Base-by-base conservation (phyloP, 441 rosid species). In the Euphorbia schlechtendalii region DNA sequence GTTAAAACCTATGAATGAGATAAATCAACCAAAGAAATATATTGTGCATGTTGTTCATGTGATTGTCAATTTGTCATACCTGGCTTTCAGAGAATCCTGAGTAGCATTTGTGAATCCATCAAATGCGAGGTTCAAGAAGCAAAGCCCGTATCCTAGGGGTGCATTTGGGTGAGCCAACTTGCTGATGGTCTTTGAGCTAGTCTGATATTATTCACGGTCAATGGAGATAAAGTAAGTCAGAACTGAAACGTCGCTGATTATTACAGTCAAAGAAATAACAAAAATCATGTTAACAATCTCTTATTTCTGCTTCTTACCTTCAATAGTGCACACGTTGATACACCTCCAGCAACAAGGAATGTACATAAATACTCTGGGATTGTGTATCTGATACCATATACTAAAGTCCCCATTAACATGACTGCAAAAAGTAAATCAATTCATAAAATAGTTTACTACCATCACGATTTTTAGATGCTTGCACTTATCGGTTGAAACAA, bases 71-170 rank as follows among this genome's bases (percentile, higher is more conserved):
- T n/a, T n/a, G 12, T 41, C 67, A 68, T 78, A 86, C 98, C 96
- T 83, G 5, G 84, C 78, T 36, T 79, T 81, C 53, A 89, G 82
- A 41, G 96, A 92, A 76, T 92, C 99, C 68, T 93, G 99, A 14
- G 96, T 93, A n/a, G 97, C 95, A 51, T 93, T 93, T 63, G 97
- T 93, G 74, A 93, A 93, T 66, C 97, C 97, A 68, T 93, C 99
- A 74, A 93, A 93, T 60, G 88, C 88, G 64, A 93, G 96, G 80
- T 93, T 93, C 69, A 90, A 67, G 77, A 84, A 93, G 74, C 99
- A 93, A 40, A 93, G 90, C 34, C 87, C 81, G 46, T 93, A 93
- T 30, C 99, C 99, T 21, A 90, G 83, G 27, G 99, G 99, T 0
- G 97, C 96, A 78, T 90, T 88, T 52, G 99, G 96, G 77, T 80